Base-by-base conservation (phyloP, 257 asterid genomes). In the Przewalskia tangutica region DNA sequence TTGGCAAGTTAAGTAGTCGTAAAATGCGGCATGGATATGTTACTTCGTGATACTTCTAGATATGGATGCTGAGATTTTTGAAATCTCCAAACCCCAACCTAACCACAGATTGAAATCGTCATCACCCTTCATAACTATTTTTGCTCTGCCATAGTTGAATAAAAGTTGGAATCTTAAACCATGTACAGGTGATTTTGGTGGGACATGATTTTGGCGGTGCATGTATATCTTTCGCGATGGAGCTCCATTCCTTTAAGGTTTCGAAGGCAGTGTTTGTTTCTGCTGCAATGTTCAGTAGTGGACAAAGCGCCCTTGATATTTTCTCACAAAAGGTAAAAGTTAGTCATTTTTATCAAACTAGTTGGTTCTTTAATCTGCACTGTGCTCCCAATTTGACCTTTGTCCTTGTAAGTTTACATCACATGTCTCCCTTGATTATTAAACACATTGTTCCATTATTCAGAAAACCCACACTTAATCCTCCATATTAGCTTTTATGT, bases 151-250 rank as follows among this genome's bases (percentile, higher is more conserved):
- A 13, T 73, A 13, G 62, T 50, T 73, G 56, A 50, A 48, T 73
- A 23, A 73, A 48, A 46, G 2, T 75, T 75, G 79, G 62, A 48
- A 50, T 50, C 58, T 85, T 80, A 68, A 60, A 77, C 13, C 36
- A 34, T 84, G 91, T 95, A 27, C 32, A 96, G 99, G 98, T 96
- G 66, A 92, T 94, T 86, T 88, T 96, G 86, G 98, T 91, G 32
- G 99, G 98, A 50, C 99, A 96, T 86, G 99, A 96, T 90, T 94
- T 96, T 85, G 99, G 98, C 40, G 99, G 99, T 84, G 92, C 98
- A 23, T 94, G 99, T 84, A 86, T 94, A 87, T 91, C 99, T 63
- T 91, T 89, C 86, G 91, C 91, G 32, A 94, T 94, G 99, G 99
- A 96, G 90, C 65, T 85, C 75, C 89, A 88, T 85, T 93, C 95